Conservation (phyloP, 129 eudicot species). For the Pittosporum tobira region DNA sequence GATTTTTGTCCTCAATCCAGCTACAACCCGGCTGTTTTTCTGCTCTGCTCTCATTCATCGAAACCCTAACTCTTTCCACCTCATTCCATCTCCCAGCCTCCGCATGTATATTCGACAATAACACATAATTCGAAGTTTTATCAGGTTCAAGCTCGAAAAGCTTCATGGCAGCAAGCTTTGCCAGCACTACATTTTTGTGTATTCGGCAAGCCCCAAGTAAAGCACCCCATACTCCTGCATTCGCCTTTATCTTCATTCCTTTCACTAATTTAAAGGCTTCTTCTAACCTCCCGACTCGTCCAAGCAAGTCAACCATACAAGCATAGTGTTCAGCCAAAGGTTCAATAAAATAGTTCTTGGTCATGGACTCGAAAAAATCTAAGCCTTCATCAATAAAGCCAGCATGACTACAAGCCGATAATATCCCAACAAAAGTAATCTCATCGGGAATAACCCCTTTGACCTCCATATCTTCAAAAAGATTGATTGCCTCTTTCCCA, state of each 20-base stretch:
- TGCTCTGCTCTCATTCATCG: constrained; percentile 24
- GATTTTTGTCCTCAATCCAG: constrained; percentile 47
- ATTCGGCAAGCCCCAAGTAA: constrained; percentile 34
- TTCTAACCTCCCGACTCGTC: constrained; percentile 48
- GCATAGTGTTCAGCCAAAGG: constrained; percentile 48
- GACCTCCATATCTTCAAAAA: constrained; percentile 33
- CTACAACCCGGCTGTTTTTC: constrained; percentile 53
- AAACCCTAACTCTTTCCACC: constrained; percentile 38
- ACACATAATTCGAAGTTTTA: constrained; percentile 32
- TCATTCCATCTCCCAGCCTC: constrained; percentile 49
- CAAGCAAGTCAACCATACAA: constrained; percentile 54
- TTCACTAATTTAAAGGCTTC: constrained; percentile 30
- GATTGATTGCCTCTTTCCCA: constrained; percentile 38
- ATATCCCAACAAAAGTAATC: constrained; percentile 42
- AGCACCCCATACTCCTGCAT: constrained; percentile 57
- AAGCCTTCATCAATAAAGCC: constrained; percentile 38
- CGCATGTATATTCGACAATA: constrained; percentile 43
- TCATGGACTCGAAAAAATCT: constrained; percentile 31
- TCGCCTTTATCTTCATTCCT: constrained; percentile 29
- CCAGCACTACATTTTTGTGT: constrained; percentile 34
- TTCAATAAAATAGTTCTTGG: constrained; percentile 24
- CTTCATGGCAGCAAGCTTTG: constrained; percentile 36
- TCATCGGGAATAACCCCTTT: constrained; percentile 36
- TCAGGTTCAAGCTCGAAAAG: constrained; percentile 43
- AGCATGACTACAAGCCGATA: constrained; percentile 53